Percentiles rank a stretch among this genome's conserved stretches.
These are phyloP conservation scores for Penicillium bialowiezense DNA, from an alignment of 495 filamentous ascomycete species.

Conservation along the genomic window DNA sequence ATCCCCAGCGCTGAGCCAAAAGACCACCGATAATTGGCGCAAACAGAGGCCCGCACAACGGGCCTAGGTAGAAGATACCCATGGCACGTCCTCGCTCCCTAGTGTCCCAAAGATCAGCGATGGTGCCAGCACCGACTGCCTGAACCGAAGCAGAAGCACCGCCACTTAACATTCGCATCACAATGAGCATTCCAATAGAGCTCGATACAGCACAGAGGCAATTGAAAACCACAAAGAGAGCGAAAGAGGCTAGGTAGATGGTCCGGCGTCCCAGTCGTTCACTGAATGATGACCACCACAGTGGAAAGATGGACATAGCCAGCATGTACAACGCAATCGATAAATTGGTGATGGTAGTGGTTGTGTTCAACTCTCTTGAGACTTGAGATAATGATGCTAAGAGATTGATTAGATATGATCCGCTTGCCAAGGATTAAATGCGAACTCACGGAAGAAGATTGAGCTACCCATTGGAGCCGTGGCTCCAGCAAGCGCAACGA, in stretches of 20 bases:
- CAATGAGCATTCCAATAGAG: conserved; percentile 80
- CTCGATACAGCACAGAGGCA: conserved; percentile 68
- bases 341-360: conserved; percentile 73
- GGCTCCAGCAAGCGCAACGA: conserved; percentile 72
- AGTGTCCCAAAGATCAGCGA: conserved; percentile 87
- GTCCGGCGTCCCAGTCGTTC: conserved; percentile 78
- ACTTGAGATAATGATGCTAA: conserved; percentile 72
- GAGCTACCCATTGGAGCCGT: conserved; percentile 82
- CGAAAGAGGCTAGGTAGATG: conserved; percentile 82
- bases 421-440: background rate
- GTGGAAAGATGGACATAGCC: conserved; percentile 82
- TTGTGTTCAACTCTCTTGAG: conserved; percentile 59
- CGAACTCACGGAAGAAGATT: conserved; percentile 75
- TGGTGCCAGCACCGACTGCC: conserved; percentile 88
- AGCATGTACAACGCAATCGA: conserved; percentile 89
- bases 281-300: conserved; percentile 94
- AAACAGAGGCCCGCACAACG: conserved; percentile 79
- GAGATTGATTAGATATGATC: background rate
- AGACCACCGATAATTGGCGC: conserved; percentile 86
- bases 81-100: conserved; percentile 82
- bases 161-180: conserved; percentile 78
- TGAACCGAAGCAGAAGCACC: conserved; percentile 87
- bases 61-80: conserved; percentile 89
- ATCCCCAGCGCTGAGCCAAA: conserved; percentile 67
- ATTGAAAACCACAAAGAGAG: conserved; percentile 75